Conservation (phyloP, 2,329 filamentous ascomycete species). For the Pseudocercospora musae region DNA sequence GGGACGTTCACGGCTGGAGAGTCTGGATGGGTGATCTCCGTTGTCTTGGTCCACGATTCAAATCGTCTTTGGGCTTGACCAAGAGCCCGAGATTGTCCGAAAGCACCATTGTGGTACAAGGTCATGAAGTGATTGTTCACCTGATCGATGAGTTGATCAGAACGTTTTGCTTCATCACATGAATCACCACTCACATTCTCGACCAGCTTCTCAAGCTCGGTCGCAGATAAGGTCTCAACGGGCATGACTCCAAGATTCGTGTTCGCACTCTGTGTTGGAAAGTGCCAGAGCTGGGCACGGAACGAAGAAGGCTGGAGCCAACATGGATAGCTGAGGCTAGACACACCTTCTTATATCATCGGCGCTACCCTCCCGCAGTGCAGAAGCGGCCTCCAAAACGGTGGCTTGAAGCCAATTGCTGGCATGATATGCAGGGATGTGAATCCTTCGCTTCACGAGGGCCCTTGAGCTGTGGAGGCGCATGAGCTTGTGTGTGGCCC, state of each 20-base stretch:
- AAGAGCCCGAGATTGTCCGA: not conserved
- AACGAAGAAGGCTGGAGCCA: not conserved
- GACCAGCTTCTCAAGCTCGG: not conserved
- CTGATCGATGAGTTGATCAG: not conserved
- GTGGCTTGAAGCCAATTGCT: not conserved
- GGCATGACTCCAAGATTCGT: not conserved
- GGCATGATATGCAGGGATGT: not conserved
- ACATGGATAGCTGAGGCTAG: not conserved
- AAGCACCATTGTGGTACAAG: not conserved
- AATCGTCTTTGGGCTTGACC: not conserved
- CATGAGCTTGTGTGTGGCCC: not conserved
- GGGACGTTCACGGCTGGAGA: not conserved
- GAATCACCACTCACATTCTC: not conserved
- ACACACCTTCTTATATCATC: not conserved
- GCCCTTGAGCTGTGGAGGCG: not conserved
- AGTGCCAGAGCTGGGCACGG: not conserved
- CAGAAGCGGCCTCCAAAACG: not conserved
- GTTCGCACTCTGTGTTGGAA: not conserved
- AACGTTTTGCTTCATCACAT: not conserved
- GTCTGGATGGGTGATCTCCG: not conserved
- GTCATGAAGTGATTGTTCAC: not conserved
- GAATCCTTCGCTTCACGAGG: not conserved
- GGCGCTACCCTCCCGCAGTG: not conserved
- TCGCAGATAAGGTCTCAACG: not conserved
- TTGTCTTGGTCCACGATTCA: not conserved